A percentile compares a stretch with the other conserved stretches of the same genome.
These are phyloP conservation scores for Malassezia obtusa DNA, from an alignment of 1,284 basidiomycete genomes.

Conservation along the genomic window DNA sequence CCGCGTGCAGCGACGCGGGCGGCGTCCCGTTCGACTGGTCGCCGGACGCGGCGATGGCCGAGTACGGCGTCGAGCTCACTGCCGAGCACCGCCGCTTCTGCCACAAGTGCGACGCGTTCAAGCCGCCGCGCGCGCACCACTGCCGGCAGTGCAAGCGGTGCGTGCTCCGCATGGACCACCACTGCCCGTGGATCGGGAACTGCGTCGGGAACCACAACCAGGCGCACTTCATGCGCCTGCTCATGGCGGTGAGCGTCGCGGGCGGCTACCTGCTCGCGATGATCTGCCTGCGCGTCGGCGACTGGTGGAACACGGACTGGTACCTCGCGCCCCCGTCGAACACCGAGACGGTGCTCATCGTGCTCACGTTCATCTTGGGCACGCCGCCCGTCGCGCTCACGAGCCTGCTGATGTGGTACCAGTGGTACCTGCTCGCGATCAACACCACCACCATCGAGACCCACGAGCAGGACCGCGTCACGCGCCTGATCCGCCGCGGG, in stretches of 20 bases:
- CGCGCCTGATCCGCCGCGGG: conserved; percentile 71
- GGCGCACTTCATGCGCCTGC: conserved; percentile 80
- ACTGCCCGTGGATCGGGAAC: conserved; percentile 62
- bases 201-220: conserved; percentile 68
- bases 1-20: conserved; percentile 31
- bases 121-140: conserved; percentile 65
- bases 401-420: conserved; percentile 66
- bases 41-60: conserved; percentile 19
- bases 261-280: conserved; percentile 51
- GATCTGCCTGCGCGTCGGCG: conserved; percentile 26
- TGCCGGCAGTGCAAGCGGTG: conserved; percentile 65
- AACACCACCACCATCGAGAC: conserved; percentile 94
- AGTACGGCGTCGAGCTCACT: conserved; percentile 4
- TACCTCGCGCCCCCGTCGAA: conserved; percentile 52
- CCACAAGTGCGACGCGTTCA: conserved; percentile 52
- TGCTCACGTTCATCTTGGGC: conserved; percentile 77
- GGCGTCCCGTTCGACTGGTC: conserved; percentile 32
- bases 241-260: conserved; percentile 80
- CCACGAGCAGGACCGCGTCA: conserved; percentile 92
- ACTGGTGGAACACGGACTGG: conserved; percentile 26
- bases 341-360: conserved; percentile 67
- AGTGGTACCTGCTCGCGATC: conserved; percentile 66
- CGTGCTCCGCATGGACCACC: conserved; percentile 65
- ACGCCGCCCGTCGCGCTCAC: conserved; percentile 75
- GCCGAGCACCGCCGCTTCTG: conserved; percentile 31